Evolutionary conservation across 345 rosid species (phyloP).

Genomic region (Luvunga scandens): DNA sequence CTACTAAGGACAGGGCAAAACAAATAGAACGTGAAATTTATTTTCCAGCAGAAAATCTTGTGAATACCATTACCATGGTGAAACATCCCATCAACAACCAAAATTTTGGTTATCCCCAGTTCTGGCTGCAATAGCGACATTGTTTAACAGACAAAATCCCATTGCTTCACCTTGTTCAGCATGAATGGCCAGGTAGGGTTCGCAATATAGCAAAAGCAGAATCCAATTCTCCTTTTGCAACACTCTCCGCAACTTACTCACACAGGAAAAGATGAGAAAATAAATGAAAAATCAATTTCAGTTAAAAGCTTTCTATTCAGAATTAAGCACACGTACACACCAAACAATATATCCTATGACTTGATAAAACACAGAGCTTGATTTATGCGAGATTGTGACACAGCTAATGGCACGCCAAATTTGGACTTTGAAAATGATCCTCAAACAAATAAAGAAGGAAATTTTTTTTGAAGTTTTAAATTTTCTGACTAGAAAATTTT

Average conservation of each 20-base stretch:
- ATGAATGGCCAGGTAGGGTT: conserved; percentile 96
- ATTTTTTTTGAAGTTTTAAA: background rate
- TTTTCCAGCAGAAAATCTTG: conserved; percentile 53
- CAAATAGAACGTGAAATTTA: too few relatives aligned
- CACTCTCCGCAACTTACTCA: conserved; percentile 33
- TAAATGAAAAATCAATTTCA: too few relatives aligned
- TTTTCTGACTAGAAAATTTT: background rate
- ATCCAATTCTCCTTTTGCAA: conserved; percentile 77
- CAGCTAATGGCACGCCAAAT: background rate
- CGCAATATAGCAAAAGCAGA: conserved; percentile 86
- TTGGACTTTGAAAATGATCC: background rate
- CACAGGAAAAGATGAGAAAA: background rate
- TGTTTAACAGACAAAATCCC: conserved; percentile 94
- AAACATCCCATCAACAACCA: conserved; percentile 97
- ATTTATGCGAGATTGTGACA: too few relatives aligned
- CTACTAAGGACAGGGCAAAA: too few relatives aligned
- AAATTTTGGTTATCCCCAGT: conserved; percentile 67
- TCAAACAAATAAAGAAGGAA: background rate
- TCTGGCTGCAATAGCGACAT: conserved; percentile 82
- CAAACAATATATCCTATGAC: background rate
- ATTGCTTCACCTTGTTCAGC: conserved; percentile 76
- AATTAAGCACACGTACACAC: background rate
- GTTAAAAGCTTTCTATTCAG: too few relatives aligned
- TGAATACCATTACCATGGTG: conserved; percentile 98
- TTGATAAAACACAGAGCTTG: background rate